A percentile compares a stretch with the other conserved stretches of the same genome.
Conservation (phyloP, 768 basidiomycete genomes). For the Serendipita sp. region DNA sequence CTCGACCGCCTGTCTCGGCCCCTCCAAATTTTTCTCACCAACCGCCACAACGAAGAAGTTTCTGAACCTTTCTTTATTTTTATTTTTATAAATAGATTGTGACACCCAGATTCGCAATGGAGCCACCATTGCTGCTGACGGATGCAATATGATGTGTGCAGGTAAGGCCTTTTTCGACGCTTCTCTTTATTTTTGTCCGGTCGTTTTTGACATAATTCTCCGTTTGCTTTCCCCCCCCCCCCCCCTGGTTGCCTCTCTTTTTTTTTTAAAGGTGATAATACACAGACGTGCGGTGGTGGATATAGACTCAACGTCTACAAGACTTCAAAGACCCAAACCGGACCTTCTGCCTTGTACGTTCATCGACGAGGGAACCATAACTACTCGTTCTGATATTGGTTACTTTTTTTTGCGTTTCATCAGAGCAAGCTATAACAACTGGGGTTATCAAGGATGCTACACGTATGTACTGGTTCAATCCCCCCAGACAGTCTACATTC, state of each 20-base stretch:
- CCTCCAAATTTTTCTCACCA: not conserved
- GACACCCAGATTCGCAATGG: conserved; percentile 36
- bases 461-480: conserved; percentile 4
- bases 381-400: not conserved
- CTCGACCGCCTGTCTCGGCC: not conserved
- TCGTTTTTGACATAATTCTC: too few species aligned
- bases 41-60: not conserved
- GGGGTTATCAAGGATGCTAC: conserved; percentile 15
- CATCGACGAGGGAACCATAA: too few species aligned
- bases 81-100: conserved; percentile 34
- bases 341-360: not conserved
- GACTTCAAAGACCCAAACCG: not conserved
- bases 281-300: conserved; percentile 18
- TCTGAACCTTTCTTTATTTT: not conserved
- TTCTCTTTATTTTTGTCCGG: too few species aligned
- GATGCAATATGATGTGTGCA: conserved; percentile 43
- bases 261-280: not conserved
- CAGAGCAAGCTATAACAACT: conserved; percentile 8
- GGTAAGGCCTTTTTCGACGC: conserved; percentile 25
- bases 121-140: conserved; percentile 28
- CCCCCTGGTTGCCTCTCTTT: conserved; percentile 18
- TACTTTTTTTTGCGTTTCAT: too few species aligned
- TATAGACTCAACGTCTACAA: not conserved
- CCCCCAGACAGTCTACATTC: too few species aligned
- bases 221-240: too few species aligned